Percentiles rank a stretch among this genome's conserved stretches.
phyloP scores from a whole-genome alignment of 768 basidiomycete genomes.

The Pulveroboletus sp. region DNA sequence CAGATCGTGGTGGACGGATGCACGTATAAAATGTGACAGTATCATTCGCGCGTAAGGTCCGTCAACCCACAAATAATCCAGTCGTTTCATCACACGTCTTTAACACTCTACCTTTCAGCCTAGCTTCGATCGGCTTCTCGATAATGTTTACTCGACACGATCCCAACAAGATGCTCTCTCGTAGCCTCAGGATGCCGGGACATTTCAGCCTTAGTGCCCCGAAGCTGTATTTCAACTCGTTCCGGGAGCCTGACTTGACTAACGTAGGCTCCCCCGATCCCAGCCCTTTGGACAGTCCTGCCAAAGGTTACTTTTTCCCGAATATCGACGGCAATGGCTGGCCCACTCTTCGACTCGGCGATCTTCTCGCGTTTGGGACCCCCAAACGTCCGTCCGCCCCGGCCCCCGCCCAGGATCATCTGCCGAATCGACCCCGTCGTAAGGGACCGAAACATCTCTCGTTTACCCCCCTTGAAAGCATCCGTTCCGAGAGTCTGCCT shows the following conservation, averaged over 20 bases:
- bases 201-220: constrained; percentile 12
- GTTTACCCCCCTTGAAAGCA: not conserved
- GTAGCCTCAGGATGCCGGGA: constrained; percentile 25
- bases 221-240: constrained; percentile 19
- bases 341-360: constrained; percentile 5
- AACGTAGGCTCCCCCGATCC: constrained; percentile 12
- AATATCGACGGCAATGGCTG: constrained; percentile 11
- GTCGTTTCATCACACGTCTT: not conserved
- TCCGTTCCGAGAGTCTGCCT: not conserved
- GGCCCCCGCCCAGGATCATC: not conserved
- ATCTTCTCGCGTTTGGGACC: constrained; percentile 1
- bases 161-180: constrained; percentile 20
- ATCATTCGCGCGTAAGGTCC: not conserved
- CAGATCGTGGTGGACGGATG: not conserved
- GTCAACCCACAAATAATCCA: not conserved
- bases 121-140: not conserved
- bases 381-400: not conserved
- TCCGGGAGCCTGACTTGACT: constrained; percentile 9
- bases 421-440: not conserved
- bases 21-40: constrained; percentile 18
- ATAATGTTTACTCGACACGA: constrained; percentile 22
- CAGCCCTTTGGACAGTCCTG: constrained; percentile 18
- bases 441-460: constrained; percentile 22
- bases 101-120: not conserved
- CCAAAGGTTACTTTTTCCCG: not conserved